phyloP scores from a whole-genome alignment of 2,329 filamentous ascomycete genomes.

The Hypoxylon sp. region DNA sequence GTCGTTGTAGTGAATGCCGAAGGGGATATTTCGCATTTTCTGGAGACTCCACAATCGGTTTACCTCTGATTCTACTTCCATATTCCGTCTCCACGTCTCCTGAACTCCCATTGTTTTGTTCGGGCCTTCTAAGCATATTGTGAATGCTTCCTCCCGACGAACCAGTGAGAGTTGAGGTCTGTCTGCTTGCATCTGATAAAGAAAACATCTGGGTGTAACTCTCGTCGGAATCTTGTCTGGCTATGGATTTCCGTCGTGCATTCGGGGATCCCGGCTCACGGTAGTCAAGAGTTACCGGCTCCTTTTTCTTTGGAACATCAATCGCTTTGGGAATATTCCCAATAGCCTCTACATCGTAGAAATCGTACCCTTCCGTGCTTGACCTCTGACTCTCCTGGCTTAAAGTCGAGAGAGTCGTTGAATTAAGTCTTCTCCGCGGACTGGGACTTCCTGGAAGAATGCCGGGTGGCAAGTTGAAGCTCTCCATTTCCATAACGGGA shows the following conservation, averaged over 20 bases:
- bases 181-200: slow-evolving; percentile 63
- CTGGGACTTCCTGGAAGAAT: slow-evolving; percentile 54
- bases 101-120: slow-evolving; percentile 28
- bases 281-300: slow-evolving; percentile 55
- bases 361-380: slow-evolving; percentile 73
- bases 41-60: slow-evolving; percentile 52
- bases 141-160: slow-evolving; percentile 52
- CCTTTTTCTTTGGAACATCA: slow-evolving; percentile 63
- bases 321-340: slow-evolving; percentile 61
- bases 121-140: slow-evolving; percentile 22
- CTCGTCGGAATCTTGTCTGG: slow-evolving; percentile 68
- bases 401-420: slow-evolving; percentile 62
- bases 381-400: slow-evolving; percentile 66
- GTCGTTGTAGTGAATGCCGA: slow-evolving; percentile 37
- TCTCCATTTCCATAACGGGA: slow-evolving; percentile 64
- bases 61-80: slow-evolving; percentile 61
- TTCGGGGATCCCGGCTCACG: slow-evolving; percentile 51
- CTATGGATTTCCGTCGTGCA: slow-evolving; percentile 47
- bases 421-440: slow-evolving; percentile 62
- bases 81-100: slow-evolving; percentile 56
- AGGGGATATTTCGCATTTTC: slow-evolving; percentile 38
- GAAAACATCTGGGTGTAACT: slow-evolving; percentile 71
- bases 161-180: slow-evolving; percentile 54
- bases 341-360: slow-evolving; percentile 69
- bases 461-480: slow-evolving; percentile 64